phyloP scores from a whole-genome alignment of 345 rosid genomes.

The Populus deltoides region DNA sequence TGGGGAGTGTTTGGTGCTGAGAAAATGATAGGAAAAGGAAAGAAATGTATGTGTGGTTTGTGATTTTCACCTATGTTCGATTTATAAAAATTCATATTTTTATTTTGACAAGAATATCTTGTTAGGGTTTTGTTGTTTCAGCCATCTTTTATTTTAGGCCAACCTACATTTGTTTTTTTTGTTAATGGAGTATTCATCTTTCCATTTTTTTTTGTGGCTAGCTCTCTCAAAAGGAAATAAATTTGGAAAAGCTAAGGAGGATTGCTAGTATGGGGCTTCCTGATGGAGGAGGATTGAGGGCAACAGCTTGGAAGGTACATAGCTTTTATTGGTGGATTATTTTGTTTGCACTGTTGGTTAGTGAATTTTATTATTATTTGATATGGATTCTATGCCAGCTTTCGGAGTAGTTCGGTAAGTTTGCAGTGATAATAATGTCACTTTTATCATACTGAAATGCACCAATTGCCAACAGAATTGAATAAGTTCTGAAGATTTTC shows the following conservation, averaged over 20 bases:
- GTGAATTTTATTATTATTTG: background rate
- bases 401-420: background rate
- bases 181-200: background rate
- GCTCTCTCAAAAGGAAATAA: constrained; percentile 58
- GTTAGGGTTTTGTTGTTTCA: background rate
- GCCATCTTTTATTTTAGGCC: background rate
- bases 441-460: background rate
- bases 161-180: background rate
- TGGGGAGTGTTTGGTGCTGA: background rate
- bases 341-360: background rate
- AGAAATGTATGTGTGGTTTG: background rate
- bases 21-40: background rate
- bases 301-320: constrained; percentile 65
- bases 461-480: background rate
- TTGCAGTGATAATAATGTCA: background rate
- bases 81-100: background rate
- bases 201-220: constrained; percentile 16
- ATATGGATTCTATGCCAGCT: background rate
- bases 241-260: constrained; percentile 58
- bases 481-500: background rate
- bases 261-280: constrained; percentile 54
- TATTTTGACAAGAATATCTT: too few relatives aligned
- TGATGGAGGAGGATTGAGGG: constrained; percentile 56
- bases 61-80: background rate
- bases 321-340: background rate